A percentile compares a stretch with the other conserved stretches of the same genome.
These are phyloP conservation scores for Xylaria sp. DNA, from an alignment of 2,329 filamentous ascomycete genomes.

Conservation along the genomic window DNA sequence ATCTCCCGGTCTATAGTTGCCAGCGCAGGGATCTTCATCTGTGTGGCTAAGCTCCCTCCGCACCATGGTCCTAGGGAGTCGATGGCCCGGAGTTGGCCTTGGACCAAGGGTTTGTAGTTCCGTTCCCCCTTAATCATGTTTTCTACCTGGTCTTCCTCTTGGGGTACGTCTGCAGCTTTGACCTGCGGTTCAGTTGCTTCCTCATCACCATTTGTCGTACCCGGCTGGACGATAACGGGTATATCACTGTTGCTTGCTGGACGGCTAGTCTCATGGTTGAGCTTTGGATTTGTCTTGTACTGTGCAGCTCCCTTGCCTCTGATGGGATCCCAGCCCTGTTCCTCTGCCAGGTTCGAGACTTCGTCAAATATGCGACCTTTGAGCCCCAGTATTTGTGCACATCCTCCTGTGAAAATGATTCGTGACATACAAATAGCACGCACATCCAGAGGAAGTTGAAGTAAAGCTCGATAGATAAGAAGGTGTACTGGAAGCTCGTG, in stretches of 20 bases:
- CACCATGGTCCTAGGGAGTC: conserved; percentile 76
- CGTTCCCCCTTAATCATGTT: conserved; percentile 57
- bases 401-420: conserved; percentile 84
- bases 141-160: conserved; percentile 64
- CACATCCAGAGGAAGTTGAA: conserved; percentile 80
- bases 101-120: conserved; percentile 49
- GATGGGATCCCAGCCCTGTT: conserved; percentile 78
- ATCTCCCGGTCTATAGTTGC: conserved; percentile 74
- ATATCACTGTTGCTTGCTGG: conserved; percentile 33
- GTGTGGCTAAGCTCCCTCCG: conserved; percentile 72
- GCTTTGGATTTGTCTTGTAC: conserved; percentile 52
- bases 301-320: conserved; percentile 70
- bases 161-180: conserved; percentile 51
- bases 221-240: conserved; percentile 29
- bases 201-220: conserved; percentile 32
- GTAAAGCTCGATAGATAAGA: conserved; percentile 76
- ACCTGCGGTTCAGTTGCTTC: conserved; percentile 43
- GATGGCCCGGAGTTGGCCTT: conserved; percentile 68
- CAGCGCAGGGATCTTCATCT: conserved; percentile 71
- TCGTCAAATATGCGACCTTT: conserved; percentile 79
- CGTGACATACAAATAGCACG: conserved; percentile 86
- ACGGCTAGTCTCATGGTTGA: conserved; percentile 43
- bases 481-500: conserved; percentile 80
- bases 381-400: conserved; percentile 78
- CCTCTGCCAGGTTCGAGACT: conserved; percentile 67